Percentiles rank a stretch among this genome's conserved stretches.
Conservation (phyloP, 768 basidiomycete genomes). For the Tricholoma saponaceum region DNA sequence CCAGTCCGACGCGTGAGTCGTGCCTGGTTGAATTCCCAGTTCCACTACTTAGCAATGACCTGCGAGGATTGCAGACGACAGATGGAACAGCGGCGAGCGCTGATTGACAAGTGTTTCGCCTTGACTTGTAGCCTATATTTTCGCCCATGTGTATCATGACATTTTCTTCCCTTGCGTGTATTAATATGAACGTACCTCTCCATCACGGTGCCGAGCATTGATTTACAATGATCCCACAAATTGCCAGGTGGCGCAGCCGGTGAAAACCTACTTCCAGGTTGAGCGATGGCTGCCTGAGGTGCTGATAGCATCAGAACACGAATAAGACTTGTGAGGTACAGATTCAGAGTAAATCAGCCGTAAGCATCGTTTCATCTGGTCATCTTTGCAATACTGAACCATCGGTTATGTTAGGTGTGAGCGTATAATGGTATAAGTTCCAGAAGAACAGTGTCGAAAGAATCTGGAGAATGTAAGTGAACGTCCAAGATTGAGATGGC, state of each 20-base stretch:
- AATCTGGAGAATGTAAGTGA: background rate
- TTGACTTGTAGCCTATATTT: background rate
- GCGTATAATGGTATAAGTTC: too few relatives aligned
- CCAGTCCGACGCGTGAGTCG: slow-evolving; percentile 13
- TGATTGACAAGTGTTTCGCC: background rate
- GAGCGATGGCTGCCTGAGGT: too few relatives aligned
- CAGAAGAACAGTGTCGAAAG: too few relatives aligned
- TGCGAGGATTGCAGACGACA: background rate
- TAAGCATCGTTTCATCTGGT: background rate
- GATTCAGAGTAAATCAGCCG: background rate
- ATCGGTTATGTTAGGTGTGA: too few relatives aligned
- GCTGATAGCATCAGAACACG: too few relatives aligned
- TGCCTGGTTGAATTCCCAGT: background rate
- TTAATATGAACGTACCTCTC: background rate
- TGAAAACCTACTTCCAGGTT: too few relatives aligned
- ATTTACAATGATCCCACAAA: background rate
- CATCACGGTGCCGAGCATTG: too few relatives aligned
- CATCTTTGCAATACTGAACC: background rate
- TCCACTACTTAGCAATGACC: background rate
- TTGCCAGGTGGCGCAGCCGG: background rate
- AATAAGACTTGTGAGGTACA: too few relatives aligned
- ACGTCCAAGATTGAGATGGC: background rate
- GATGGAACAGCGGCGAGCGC: background rate
- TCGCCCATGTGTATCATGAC: background rate
- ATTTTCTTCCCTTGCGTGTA: background rate